Evolutionary conservation across 371 early-diverging fungal species (phyloP), one percentile per base, ranked within the genome.

Genomic region (Phascolomyces articulosus): DNA sequence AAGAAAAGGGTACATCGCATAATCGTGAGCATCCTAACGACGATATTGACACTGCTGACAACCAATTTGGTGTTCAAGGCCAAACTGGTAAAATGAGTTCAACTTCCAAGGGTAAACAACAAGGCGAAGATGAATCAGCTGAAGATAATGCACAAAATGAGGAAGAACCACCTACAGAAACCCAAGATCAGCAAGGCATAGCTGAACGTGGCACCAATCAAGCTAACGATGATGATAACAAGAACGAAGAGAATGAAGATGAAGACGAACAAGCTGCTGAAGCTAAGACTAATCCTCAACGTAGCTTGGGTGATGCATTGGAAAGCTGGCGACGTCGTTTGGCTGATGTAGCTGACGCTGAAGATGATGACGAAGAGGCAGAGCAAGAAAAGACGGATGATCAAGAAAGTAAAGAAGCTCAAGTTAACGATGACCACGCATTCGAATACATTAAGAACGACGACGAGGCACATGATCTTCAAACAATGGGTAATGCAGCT

Each of bases 301-400:
- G 95, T 60, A 92, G 91, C 28, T 74, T 97, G 38, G 96, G 95
- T 40, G 95, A 96, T 71, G 95, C 95, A 8, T 73, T 94, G 60
- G 92, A 95, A 71, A 90, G 90, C 72, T 96, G 96, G 96, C 88
- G 90, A 70, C 89, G 91, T 53, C 86, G 94, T 40, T 72, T 95
- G 40, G 87, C 92, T 40, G 82, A 88, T 64, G 74, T 92, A 28
- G 78, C 82, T 10, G 81, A 84, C 61, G 74, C 73, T 8, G 75
- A 85, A 21, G 79, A 85, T 40, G 78, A 81, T 4, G 79, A 85
- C 21, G 84, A 83, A 66, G 78, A 83, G 8, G 78, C 74, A 55
- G 79, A 80, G 3, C 72, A 71, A 16, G 73, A 86, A 57, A 67
- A 75, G 7, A 67, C 80, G 31, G 76, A 80, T 34, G 72, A 70